Evolutionary conservation across 148 eudicot genomes (phyloP), one percentile per base, ranked within the genome.

Genomic region (Limonium bicolor): DNA sequence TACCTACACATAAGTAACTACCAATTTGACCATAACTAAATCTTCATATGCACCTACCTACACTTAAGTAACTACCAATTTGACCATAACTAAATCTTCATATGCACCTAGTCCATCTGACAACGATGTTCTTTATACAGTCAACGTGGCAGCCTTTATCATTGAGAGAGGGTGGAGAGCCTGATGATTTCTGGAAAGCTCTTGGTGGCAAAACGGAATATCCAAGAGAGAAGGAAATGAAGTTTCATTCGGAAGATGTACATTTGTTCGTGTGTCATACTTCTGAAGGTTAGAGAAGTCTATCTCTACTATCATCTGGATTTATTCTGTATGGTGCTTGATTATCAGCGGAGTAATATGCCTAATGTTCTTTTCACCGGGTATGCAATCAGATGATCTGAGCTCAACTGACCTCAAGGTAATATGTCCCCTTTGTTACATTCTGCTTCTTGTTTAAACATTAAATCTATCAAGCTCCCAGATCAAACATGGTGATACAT

Each of bases 141-240:
- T 58, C 77, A 26, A 54, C 59, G 20, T 62, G 72, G 77, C 77
- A 66, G 39, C 50, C 77, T 24, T 40, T 41, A 27, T 58, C 68
- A 27, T 44, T 66, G 44, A 62, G 77, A 54, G 77, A 66, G 60
- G 70, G 70, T 17, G 53, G 43, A 41, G 70, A 66, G 36, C 65
- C 65, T 17, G 70, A 60, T 24, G 53, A 43, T 17, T 60, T 66
- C 54, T 66, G 65, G 70, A 46, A 54, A 31, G 44, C 65, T 20
- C 53, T 66, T 22, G 65, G 66, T 30, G 70, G 66, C 46, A 66
- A 60, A 55, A 53, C 58, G 2, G 70, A 66, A 43, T 66, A 60
- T 34, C 58, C 57, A 19, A 66, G 54, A 45, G 60, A 66, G 21
- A 66, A 50, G 33, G 41, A 60, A 46, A 50, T 15, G 20, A 50